phyloP scores from a whole-genome alignment of 2,329 filamentous ascomycete genomes.

The Magnaporthiopsis rhizophila region DNA sequence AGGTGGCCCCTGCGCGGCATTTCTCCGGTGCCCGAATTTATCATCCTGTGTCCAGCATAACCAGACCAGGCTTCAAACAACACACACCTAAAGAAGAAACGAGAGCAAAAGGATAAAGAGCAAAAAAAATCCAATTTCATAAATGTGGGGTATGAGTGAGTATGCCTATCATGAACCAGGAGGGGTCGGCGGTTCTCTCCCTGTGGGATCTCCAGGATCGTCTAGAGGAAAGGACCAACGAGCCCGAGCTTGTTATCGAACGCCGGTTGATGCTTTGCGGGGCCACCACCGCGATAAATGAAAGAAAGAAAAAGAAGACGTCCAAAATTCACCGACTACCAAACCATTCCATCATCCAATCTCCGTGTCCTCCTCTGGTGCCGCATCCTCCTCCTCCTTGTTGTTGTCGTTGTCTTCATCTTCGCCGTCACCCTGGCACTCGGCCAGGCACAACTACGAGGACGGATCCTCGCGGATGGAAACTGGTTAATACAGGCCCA shows the following conservation, averaged over 20 bases:
- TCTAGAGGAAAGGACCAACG: not conserved
- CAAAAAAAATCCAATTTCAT: not conserved
- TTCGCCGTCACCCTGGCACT: not conserved
- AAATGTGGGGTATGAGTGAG: not conserved
- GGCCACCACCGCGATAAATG: not conserved
- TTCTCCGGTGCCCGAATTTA: too few relatives aligned
- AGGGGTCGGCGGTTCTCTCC: not conserved
- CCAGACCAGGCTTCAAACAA: too few relatives aligned
- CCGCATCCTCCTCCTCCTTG: not conserved
- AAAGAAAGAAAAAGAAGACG: not conserved
- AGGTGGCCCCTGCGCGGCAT: too few relatives aligned
- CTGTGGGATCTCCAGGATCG: not conserved
- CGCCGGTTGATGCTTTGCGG: constrained; percentile 1
- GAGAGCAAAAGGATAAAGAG: not conserved
- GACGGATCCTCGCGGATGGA: not conserved
- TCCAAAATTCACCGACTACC: not conserved
- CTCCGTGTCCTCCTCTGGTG: not conserved
- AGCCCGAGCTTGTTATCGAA: not conserved
- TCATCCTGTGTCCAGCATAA: too few relatives aligned
- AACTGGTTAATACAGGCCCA: constrained; percentile 42
- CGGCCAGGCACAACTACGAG: too few relatives aligned
- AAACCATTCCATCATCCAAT: not conserved
- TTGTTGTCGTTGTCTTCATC: not conserved
- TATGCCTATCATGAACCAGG: not conserved
- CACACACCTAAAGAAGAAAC: not conserved